Evolutionary conservation across 331 rosid species (phyloP).

Genomic region (Telfairia occidentalis): DNA sequence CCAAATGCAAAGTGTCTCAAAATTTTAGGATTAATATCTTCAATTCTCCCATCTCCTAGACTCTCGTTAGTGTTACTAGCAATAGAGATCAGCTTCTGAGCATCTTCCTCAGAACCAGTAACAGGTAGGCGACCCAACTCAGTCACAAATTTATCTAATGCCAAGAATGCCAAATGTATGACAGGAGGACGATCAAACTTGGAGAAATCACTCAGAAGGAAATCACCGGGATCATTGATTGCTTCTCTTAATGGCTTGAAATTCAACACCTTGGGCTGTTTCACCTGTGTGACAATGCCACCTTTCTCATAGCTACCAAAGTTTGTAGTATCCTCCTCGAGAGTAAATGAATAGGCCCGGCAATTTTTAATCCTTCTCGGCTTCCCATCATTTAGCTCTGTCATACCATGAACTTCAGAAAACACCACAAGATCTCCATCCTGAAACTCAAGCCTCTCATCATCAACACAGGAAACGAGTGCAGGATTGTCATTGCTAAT

Average conservation of each 20-base stretch:
- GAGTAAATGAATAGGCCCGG: constrained; percentile 75
- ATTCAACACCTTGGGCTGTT: constrained; percentile 81
- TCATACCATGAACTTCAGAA: constrained; percentile 95
- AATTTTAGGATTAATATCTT: constrained; percentile 67
- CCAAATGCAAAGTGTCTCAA: constrained; percentile 73
- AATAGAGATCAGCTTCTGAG: constrained; percentile 57
- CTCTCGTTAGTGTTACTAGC: constrained; percentile 49
- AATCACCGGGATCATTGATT: constrained; percentile 72
- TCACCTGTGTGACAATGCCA: constrained; percentile 91
- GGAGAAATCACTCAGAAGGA: constrained; percentile 87
- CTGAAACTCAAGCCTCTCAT: constrained; percentile 95
- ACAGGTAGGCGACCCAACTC: constrained; percentile 64
- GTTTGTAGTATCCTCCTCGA: constrained; percentile 83
- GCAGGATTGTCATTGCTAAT: constrained; percentile 90
- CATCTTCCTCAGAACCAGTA: constrained; percentile 89
- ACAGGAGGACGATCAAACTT: constrained; percentile 86
- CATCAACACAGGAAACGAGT: constrained; percentile 82
- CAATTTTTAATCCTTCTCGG: constrained; percentile 82
- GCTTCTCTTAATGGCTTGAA: constrained; percentile 75
- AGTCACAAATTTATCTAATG: constrained; percentile 58
- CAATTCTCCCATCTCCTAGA: constrained; percentile 46
- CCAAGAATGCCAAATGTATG: constrained; percentile 82
- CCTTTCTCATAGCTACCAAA: constrained; percentile 73
- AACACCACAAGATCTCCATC: constrained; percentile 92
- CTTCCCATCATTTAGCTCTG: constrained; percentile 85